Evolutionary conservation across 2,329 filamentous ascomycete species (phyloP), one percentile per base, ranked within the genome.

Genomic region (Didymosphaeria variabile): DNA sequence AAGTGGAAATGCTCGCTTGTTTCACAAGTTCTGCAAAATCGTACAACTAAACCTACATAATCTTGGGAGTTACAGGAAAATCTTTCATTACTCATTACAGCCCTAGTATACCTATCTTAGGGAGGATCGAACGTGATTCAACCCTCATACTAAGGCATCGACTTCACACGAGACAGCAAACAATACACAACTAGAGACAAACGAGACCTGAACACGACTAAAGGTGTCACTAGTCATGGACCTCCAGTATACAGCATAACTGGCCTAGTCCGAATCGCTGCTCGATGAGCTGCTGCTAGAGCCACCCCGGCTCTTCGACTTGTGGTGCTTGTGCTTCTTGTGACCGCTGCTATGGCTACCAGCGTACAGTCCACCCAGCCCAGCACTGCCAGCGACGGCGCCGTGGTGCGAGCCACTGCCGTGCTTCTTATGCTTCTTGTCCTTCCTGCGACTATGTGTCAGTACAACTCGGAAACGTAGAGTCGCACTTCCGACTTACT

Each of bases 351-450:
- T 57, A 57, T 69, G 63, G 57, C 68, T 72, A 19, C 64, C 70
- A 47, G 72, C 73, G 53, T 79, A 79, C 45, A 79, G 60, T 12
- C 73, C 76, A 44, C 71, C 69, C 31, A 78, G 49, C 4, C 72
- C 77, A 55, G 77, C 77, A 52, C 74, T 73, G n/a, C 72, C 73
- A 29, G 67, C 70, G 50, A 69, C 67, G n/a, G 64, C 70, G 23
- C 71, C 67, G 52, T 73, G 66, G 44, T 72, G 60, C 2, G 69
- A 72, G 46, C 73, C 64, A 26, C 60, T 73, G 47, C 69, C 52
- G 56, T 77, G 67, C 61, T 74, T 75, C 65, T 76, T 74, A 55
- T 78, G 66, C 67, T 77, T 77, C 66, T 78, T 78, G 32, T 76
- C 71, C 49, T 72, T 72, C 50, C 67, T 71, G 52, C 4, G 9